Base-by-base conservation (phyloP, 2,329 filamentous ascomycete genomes). In the Colletotrichum sp. region DNA sequence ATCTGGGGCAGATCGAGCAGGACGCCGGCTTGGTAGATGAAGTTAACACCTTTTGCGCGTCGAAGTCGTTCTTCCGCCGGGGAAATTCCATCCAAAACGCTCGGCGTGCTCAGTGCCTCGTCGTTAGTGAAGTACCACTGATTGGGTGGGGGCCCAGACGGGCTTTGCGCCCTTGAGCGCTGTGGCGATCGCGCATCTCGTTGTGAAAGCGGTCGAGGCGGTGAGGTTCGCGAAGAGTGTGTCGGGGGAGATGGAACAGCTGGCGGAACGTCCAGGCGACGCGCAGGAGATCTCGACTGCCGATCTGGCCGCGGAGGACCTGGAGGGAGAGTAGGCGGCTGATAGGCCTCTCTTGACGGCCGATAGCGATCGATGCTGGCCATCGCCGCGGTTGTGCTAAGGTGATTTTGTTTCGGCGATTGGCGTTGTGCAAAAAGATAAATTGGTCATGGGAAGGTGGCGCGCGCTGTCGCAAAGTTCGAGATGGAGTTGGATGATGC, bases 11-110 rank as follows among this genome's bases (percentile, higher is more conserved):
- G 88, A 83, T 98, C 96, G 68, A 99, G 91, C 87, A 98, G 93
- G 79, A 98, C 95, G 78, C 96, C 97, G 60, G 96, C 95, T 84
- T 98, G 96, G 78, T 95, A 93, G 81, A 99, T 98, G 86, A 99
- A 99, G 84, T 98, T 98, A 82, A 98, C 94, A 63, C 97, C 96
- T 84, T 99, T 99, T 76, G 94, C 94, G 72, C 97, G 92, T 74
- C 94, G 90, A 78, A 94, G 90, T 77, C 95, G 90, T 86, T 99
- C 97, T 82, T 97, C 93, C 34, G 93, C 91, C 5, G 93, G 89
- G 10, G 92, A 84, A 82, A 99, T 91, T 26, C 96, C 96, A 79
- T 98, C 95, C 16, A 96, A 85, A 75, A 98, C 93, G 68, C 95
- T 97, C 1, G 97, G 97, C 8, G 95, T 94, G 82, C 94, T 94